Conservation (phyloP, 2,329 filamentous ascomycete genomes). For the Neopestalotiopsis rosae region DNA sequence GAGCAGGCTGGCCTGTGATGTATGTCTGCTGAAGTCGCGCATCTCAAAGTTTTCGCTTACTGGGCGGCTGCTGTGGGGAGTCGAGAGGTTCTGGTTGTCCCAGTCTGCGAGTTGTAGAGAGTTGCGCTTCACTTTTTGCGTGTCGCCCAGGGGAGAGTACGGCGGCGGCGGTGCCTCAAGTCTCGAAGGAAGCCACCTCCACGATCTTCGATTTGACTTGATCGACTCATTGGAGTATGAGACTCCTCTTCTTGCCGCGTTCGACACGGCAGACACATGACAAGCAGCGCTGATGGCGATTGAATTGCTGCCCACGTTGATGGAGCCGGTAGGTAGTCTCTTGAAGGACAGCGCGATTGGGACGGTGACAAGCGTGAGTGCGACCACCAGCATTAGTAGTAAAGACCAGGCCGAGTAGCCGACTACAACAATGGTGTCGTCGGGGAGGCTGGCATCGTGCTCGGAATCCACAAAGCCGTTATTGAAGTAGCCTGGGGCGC, state of each 20-base stretch:
- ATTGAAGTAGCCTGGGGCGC: not conserved
- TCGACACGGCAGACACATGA: slow-evolving; percentile 24
- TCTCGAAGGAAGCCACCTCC: not conserved
- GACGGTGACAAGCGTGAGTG: slow-evolving; percentile 18
- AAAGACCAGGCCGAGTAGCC: slow-evolving; percentile 23
- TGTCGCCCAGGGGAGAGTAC: not conserved
- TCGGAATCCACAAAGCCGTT: not conserved
- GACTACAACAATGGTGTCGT: slow-evolving; percentile 18
- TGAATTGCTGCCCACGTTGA: slow-evolving; percentile 28
- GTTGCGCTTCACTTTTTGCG: not conserved
- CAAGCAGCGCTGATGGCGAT: slow-evolving; percentile 30
- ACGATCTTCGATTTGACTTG: not conserved
- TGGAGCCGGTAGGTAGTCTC: slow-evolving; percentile 24
- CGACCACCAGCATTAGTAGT: slow-evolving; percentile 19
- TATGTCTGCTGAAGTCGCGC: not conserved
- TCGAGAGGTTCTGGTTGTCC: not conserved
- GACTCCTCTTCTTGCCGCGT: not conserved
- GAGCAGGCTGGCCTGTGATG: not conserved
- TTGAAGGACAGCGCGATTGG: slow-evolving; percentile 24
- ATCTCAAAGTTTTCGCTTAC: not conserved
- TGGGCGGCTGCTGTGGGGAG: not conserved
- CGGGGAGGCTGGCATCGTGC: slow-evolving; percentile 22
- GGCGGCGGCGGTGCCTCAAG: not conserved
- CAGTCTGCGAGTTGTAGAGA: not conserved
- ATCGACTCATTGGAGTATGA: not conserved